Percentiles rank a stretch among this genome's conserved stretches.
These are phyloP conservation scores for Hygrophila difformis DNA, from an alignment of 257 asterid genomes.

Conservation along the genomic window DNA sequence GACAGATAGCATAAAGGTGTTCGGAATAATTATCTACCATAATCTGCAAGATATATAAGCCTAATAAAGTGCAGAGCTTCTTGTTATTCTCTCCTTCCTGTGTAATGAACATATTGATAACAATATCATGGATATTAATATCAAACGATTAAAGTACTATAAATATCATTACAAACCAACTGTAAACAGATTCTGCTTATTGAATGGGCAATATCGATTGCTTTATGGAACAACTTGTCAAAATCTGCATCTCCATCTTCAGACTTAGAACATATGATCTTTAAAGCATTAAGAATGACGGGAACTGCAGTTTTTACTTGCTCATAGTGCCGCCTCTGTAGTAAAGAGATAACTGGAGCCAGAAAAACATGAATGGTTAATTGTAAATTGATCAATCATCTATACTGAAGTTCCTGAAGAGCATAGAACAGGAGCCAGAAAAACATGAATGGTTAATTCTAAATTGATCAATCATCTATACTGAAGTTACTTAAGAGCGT, in stretches of 20 bases:
- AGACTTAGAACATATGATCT: constrained; percentile 25
- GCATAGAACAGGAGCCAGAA: constrained; percentile 38
- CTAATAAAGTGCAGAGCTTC: constrained; percentile 57
- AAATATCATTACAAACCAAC: constrained; percentile 45
- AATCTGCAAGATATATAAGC: constrained; percentile 75
- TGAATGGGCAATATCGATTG: constrained; percentile 56
- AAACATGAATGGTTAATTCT: constrained; percentile 9
- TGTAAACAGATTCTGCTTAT: constrained; percentile 42
- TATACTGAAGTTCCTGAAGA: constrained; percentile 2
- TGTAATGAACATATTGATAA: constrained; percentile 15
- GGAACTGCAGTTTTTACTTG: constrained; percentile 74
- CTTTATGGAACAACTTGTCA: constrained; percentile 38
- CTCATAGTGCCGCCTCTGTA: constrained; percentile 61
- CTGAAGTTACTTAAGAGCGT: constrained; percentile 4
- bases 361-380: constrained; percentile 16
- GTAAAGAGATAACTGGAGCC: constrained; percentile 51
- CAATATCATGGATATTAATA: constrained; percentile 14
- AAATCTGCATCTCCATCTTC: constrained; percentile 41
- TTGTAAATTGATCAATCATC: background rate
- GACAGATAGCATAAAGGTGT: constrained; percentile 27
- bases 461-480: constrained; percentile 1
- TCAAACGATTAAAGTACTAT: constrained; percentile 13
- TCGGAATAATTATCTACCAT: constrained; percentile 63
- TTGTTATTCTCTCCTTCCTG: constrained; percentile 53
- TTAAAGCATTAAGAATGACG: constrained; percentile 52